Conservation (phyloP, 805 yeast species). For the Yamadazyma phyllophila region DNA sequence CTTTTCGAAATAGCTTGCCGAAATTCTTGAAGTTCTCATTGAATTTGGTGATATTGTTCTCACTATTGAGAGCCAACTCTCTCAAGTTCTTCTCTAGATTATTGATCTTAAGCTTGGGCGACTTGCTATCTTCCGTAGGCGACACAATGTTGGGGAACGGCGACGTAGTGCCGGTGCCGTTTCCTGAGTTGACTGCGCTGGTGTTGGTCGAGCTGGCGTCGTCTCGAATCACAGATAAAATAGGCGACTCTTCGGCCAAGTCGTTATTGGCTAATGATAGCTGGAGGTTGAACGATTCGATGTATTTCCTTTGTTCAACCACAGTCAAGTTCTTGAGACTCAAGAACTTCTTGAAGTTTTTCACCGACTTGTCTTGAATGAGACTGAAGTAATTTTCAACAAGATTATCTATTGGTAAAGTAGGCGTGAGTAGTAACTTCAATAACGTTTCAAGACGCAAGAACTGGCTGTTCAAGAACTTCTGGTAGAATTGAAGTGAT, state of each 20-base stretch:
- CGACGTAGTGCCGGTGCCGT: conserved; percentile 1
- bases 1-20: conserved; percentile 51
- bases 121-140: conserved; percentile 18
- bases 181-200: background rate
- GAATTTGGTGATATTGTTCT: conserved; percentile 58
- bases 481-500: conserved; percentile 29
- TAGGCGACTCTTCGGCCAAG: conserved; percentile 27
- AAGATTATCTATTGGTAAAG: conserved; percentile 59
- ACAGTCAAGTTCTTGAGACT: conserved; percentile 55
- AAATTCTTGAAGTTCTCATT: conserved; percentile 65
- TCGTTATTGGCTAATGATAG: conserved; percentile 24
- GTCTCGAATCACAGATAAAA: conserved; percentile 32
- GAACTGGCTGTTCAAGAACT: conserved; percentile 44
- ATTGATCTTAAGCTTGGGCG: conserved; percentile 37
- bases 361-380: conserved; percentile 60
- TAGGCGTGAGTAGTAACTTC: conserved; percentile 62
- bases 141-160: conserved; percentile 6
- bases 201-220: conserved; percentile 10
- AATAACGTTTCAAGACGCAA: conserved; percentile 57
- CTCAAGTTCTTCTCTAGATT: conserved; percentile 45
- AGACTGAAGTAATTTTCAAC: conserved; percentile 64
- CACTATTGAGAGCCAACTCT: conserved; percentile 50
- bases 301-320: conserved; percentile 26
- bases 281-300: conserved; percentile 38
- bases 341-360: conserved; percentile 64